A percentile compares a stretch with the other conserved stretches of the same genome.
Evolutionary conservation across 2,329 filamentous ascomycete species (phyloP).

Genomic region (Metarhizium guizhouense): DNA sequence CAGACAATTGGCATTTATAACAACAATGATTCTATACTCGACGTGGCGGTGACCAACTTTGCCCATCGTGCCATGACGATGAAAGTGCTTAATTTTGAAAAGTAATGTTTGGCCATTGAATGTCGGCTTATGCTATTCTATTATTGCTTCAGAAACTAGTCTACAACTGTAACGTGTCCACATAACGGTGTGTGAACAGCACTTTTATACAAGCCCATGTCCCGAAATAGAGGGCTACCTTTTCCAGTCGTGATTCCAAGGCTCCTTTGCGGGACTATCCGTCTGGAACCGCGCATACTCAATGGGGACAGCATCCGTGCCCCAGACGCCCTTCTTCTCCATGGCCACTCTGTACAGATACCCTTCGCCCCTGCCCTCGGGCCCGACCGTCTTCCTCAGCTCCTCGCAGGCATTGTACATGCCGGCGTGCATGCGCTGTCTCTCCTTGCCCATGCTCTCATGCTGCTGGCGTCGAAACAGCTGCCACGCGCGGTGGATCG

Average conservation of each 20-base stretch:
- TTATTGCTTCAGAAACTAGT: not conserved
- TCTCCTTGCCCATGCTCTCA: constrained; percentile 54
- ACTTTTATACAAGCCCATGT: not conserved
- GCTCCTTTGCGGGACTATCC: constrained; percentile 65
- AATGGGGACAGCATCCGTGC: constrained; percentile 66
- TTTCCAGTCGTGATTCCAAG: constrained; percentile 96
- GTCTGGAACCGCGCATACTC: constrained; percentile 84
- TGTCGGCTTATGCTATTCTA: not conserved
- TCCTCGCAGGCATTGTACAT: constrained; percentile 85
- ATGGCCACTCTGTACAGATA: constrained; percentile 80
- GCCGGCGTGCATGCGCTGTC: constrained; percentile 70
- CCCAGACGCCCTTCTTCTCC: constrained; percentile 81
- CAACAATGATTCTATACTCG: not conserved
- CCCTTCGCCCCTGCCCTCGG: constrained; percentile 51
- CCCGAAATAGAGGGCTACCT: constrained; percentile 28
- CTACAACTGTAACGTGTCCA: not conserved
- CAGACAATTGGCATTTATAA: not conserved
- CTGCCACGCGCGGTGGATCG: constrained; percentile 93
- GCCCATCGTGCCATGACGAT: not conserved
- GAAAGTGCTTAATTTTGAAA: not conserved
- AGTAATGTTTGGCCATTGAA: not conserved
- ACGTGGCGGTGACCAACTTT: not conserved
- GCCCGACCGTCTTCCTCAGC: constrained; percentile 52
- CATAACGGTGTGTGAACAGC: not conserved
- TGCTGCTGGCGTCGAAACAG: constrained; percentile 66